Conservation (phyloP, 139 green algal genomes). For the Coelastrella sp. region DNA sequence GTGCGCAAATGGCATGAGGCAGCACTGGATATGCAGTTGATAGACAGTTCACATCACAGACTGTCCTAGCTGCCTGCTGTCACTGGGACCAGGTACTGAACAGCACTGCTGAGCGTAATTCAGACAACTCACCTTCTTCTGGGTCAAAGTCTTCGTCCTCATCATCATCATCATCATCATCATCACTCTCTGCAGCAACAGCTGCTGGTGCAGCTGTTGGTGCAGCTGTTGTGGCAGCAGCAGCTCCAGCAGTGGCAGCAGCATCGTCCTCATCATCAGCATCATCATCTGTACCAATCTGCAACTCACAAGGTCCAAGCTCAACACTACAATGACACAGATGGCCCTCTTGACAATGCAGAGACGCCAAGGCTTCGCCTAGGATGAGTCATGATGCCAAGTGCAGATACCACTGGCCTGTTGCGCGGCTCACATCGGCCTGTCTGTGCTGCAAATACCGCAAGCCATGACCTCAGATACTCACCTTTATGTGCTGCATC, state of each 20-base stretch:
- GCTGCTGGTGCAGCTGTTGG: neutral
- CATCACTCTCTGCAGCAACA: constrained; percentile 2
- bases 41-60: too few relatives aligned
- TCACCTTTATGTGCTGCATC: constrained; percentile 2
- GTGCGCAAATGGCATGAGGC: too few relatives aligned
- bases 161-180: constrained; percentile 28
- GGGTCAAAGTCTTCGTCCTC: constrained; percentile 40
- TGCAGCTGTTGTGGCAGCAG: neutral
- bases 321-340: neutral
- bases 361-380: too few relatives aligned
- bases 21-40: too few relatives aligned
- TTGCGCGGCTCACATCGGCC: too few relatives aligned
- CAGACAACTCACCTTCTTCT: neutral
- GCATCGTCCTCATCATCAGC: constrained; percentile 8
- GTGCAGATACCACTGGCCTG: too few relatives aligned
- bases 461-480: neutral
- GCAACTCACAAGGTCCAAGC: neutral
- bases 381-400: too few relatives aligned
- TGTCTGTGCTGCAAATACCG: too few relatives aligned
- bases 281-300: constrained; percentile 26
- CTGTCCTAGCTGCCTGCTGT: too few relatives aligned
- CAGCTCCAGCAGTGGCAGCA: neutral
- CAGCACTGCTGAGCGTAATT: neutral
- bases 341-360: too few relatives aligned
- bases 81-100: too few relatives aligned